Conservation (phyloP, 257 asterid genomes). For the Solanum peruvianum region DNA sequence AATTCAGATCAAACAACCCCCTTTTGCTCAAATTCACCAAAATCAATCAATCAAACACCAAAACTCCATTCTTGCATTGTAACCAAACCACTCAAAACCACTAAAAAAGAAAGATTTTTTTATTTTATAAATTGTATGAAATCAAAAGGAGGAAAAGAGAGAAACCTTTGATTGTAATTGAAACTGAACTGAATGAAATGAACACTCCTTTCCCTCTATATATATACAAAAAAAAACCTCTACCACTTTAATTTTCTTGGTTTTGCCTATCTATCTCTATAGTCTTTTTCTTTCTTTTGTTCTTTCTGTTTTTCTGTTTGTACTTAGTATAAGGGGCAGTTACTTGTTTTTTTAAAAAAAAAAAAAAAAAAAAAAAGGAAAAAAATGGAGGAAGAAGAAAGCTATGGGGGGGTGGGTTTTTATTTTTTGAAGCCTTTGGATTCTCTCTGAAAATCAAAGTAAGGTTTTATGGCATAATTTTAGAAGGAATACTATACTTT, state of each 20-base stretch:
- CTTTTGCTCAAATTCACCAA: slow-evolving; percentile 12
- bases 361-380: neutral
- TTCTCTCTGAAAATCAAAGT: slow-evolving; percentile 7
- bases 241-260: neutral
- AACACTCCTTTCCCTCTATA: slow-evolving; percentile 4
- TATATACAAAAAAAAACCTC: neutral
- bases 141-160: slow-evolving; percentile 6
- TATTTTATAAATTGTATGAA: slow-evolving; percentile 30
- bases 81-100: neutral
- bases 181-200: slow-evolving; percentile 3
- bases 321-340: slow-evolving; percentile 16
- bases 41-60: slow-evolving; percentile 12
- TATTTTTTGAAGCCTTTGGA: neutral
- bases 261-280: slow-evolving; percentile 1
- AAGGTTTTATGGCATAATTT: slow-evolving; percentile 48
- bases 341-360: slow-evolving; percentile 14
- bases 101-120: neutral
- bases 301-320: slow-evolving; percentile 30
- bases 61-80: slow-evolving; percentile 37
- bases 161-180: slow-evolving; percentile 23
- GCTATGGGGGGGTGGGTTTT: neutral
- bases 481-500: slow-evolving; percentile 27
- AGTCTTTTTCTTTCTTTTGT: neutral
- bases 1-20: slow-evolving; percentile 53
- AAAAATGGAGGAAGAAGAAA: slow-evolving; percentile 7